These are phyloP conservation scores for Globisporangium megalacanthum DNA, from an alignment of 352 stramenopile species.

Conservation along the genomic window DNA sequence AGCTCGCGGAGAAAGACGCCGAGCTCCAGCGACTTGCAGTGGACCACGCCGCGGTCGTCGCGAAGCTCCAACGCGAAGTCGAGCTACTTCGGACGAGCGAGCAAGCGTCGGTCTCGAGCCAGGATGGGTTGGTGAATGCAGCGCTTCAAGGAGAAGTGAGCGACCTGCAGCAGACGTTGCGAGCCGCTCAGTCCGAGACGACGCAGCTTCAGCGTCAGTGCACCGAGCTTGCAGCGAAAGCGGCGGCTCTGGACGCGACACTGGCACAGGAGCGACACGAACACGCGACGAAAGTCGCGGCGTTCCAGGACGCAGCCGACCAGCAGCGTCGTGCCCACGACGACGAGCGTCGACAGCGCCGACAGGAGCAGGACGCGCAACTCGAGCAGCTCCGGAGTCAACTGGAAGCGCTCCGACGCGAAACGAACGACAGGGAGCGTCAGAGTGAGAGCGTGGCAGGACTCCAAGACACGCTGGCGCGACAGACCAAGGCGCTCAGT, in stretches of 20 bases:
- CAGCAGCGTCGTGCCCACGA: constrained; percentile 7
- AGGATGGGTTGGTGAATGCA: constrained; percentile 21
- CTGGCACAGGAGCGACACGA: not conserved
- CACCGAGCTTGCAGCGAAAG: constrained; percentile 2
- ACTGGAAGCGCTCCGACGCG: constrained; percentile 8
- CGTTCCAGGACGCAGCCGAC: not conserved
- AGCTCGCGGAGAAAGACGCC: constrained; percentile 29
- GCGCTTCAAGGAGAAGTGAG: constrained; percentile 20
- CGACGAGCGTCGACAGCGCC: not conserved
- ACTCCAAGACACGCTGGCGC: constrained; percentile 14
- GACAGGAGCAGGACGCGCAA: constrained; percentile 3
- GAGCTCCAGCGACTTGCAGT: constrained; percentile 7
- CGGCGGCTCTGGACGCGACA: not conserved
- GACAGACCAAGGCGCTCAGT: constrained; percentile 10
- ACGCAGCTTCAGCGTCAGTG: constrained; percentile 11
- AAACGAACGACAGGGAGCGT: constrained; percentile 6
- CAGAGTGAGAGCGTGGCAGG: constrained; percentile 6
- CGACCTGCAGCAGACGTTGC: constrained; percentile 19
- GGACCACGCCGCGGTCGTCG: constrained; percentile 10
- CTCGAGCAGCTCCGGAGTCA: constrained; percentile 5
- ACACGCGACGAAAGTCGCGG: not conserved
- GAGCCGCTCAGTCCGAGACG: constrained; percentile 11
- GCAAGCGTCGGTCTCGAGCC: constrained; percentile 15
- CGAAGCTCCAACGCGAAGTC: not conserved
- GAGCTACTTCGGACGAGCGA: constrained; percentile 18